phyloP scores from a whole-genome alignment of 139 green algal species.

The Gonium pectorale region DNA sequence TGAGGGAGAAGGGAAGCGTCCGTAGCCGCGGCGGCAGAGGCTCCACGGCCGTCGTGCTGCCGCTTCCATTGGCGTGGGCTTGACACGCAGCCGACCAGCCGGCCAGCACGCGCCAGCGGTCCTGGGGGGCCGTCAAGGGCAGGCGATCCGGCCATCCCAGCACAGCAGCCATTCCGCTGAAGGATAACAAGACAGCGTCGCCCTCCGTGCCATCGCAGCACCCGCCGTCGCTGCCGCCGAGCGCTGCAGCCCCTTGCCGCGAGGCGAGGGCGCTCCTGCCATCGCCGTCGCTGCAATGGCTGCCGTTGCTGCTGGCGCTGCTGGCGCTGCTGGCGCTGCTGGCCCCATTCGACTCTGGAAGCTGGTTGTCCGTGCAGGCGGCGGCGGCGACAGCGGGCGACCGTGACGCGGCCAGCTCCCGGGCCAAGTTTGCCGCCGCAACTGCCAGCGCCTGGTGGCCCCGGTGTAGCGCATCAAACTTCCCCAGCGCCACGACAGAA shows the following conservation, averaged over 20 bases:
- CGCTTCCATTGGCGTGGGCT: not conserved
- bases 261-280: not conserved
- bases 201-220: not conserved
- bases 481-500: conserved; percentile 87
- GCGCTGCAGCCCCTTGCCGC: not conserved
- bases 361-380: too few relatives aligned
- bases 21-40: conserved; percentile 66
- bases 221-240: not conserved
- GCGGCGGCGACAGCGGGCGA: too few relatives aligned
- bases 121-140: conserved; percentile 82
- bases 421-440: not conserved
- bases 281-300: not conserved
- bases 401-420: conserved; percentile 1
- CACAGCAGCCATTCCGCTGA: conserved; percentile 88
- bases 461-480: conserved; percentile 95
- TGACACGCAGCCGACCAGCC: conserved; percentile 67
- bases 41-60: conserved; percentile 30
- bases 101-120: conserved; percentile 79
- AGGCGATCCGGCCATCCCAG: conserved; percentile 78
- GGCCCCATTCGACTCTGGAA: too few relatives aligned
- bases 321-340: not conserved
- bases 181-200: conserved; percentile 82
- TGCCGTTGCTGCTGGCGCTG: not conserved
- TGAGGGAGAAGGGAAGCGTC: conserved; percentile 84
- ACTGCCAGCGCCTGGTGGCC: conserved; percentile 84